A percentile compares a stretch with the other conserved stretches of the same genome.
These are phyloP conservation scores for Auriscalpium microsporum DNA, from an alignment of 768 basidiomycete genomes.

Conservation along the genomic window DNA sequence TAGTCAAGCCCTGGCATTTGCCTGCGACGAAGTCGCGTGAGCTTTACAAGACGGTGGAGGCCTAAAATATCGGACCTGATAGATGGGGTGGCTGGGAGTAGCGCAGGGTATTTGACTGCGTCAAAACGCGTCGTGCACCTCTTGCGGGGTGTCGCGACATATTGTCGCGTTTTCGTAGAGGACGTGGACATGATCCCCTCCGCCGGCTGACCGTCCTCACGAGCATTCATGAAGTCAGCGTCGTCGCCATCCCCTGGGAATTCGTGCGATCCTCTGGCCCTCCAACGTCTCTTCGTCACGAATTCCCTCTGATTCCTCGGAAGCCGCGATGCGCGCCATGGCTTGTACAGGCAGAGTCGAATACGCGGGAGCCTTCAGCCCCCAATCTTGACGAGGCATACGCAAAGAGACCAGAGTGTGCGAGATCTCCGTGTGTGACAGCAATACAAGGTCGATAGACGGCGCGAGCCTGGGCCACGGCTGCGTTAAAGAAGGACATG, in stretches of 20 bases:
- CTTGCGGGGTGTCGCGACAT: conserved; percentile 67
- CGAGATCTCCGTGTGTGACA: conserved; percentile 90
- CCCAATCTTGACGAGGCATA: conserved; percentile 86
- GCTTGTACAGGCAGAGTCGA: conserved; percentile 93
- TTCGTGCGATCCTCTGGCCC: not conserved
- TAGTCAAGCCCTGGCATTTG: conserved; percentile 86
- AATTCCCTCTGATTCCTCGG: conserved; percentile 80
- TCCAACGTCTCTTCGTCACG: conserved; percentile 59
- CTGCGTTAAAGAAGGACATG: not conserved
- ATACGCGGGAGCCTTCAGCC: conserved; percentile 84
- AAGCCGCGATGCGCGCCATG: conserved; percentile 86
- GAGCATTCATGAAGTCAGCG: conserved; percentile 19
- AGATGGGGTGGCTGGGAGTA: conserved; percentile 95
- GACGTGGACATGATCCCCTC: conserved; percentile 14
- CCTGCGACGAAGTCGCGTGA: conserved; percentile 28
- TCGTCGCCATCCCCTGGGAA: conserved; percentile 8
- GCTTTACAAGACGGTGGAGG: not conserved
- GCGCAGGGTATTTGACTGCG: conserved; percentile 79
- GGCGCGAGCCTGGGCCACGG: conserved; percentile 55
- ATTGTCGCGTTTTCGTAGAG: conserved; percentile 37
- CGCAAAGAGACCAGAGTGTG: conserved; percentile 86
- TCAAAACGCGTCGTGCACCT: conserved; percentile 94
- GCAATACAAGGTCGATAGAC: conserved; percentile 78
- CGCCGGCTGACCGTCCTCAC: conserved; percentile 22
- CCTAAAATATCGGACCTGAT: conserved; percentile 46